Base-by-base conservation (phyloP, 306 rosid genomes). In the Coriaria nepalensis region DNA sequence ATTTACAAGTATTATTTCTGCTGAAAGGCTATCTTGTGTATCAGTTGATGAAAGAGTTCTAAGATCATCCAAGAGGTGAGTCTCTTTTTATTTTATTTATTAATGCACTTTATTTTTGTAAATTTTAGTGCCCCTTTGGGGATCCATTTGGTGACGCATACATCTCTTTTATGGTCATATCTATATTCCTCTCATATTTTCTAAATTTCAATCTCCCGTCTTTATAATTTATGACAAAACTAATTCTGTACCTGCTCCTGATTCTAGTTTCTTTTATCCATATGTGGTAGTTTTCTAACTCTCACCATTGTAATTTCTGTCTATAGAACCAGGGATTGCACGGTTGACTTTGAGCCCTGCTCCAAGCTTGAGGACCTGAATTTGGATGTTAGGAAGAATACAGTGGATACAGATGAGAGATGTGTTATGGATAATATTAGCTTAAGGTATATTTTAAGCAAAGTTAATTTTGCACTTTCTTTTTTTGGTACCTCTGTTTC, bases 321-420 rank as follows among this genome's bases (percentile, higher is more conserved):
- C 49, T 48, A 58, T 73, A 77, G 66, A 68, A 57, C 66, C 57
- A 72, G 83, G 68, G 81, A 80, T 61, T 61, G 37, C 49, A 66
- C 84, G 29, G 71, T 69, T 68, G 93, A 82, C 66, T 84, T 85
- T 73, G 98, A 85, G 71, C 82, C 98, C 60, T 90, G 94, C 77
- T 79, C 87, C 35, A 79, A 73, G 96, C 94, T 92, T 37, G 98
- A 78, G 75, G 93, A 67, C 81, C 74, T 92, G 57, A 92, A 85
- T 68, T 73, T 92, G 79, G 93, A 85, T 71, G 95, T 81, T 12
- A 62, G 61, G 60, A 82, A 73, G 65, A 81, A 74, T 58, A 49
- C 74, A 8, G 57, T 68, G 65, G 86, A 78, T 57, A 64, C 61
- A 32, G 72, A 66, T 49, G 78, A 64, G 58, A 60, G 73, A 49